These are phyloP conservation scores for Neonectria magnoliae DNA, from an alignment of 2,329 filamentous ascomycete genomes.

Conservation along the genomic window DNA sequence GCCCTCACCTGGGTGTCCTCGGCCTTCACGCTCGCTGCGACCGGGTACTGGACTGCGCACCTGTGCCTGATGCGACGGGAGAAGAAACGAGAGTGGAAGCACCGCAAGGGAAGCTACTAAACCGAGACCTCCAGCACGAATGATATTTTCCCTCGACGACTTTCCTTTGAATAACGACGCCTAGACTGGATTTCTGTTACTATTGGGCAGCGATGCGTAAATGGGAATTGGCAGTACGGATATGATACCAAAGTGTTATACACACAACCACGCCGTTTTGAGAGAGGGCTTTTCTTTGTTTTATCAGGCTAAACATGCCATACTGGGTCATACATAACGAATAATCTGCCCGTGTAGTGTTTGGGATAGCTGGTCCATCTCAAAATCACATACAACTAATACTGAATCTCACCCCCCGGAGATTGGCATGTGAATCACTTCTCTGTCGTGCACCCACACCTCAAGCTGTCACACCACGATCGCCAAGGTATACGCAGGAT, in stretches of 20 bases:
- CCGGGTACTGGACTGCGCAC: conserved; percentile 54
- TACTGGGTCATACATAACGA: neutral
- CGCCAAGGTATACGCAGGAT: neutral
- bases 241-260: conserved; percentile 15
- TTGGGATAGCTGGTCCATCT: conserved; percentile 15
- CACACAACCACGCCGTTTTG: neutral
- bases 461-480: neutral
- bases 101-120: conserved; percentile 36
- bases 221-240: neutral
- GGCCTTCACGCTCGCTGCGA: conserved; percentile 53
- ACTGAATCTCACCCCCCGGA: conserved; percentile 1
- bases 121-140: neutral
- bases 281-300: neutral
- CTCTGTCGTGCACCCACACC: conserved; percentile 1
- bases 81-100: conserved; percentile 40
- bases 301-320: neutral
- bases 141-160: neutral
- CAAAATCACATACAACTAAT: conserved; percentile 9
- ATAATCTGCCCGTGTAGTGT: neutral
- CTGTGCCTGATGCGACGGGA: conserved; percentile 45
- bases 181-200: neutral
- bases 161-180: neutral
- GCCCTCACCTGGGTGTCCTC: conserved; percentile 59
- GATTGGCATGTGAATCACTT: neutral
- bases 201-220: conserved; percentile 10